Evolutionary conservation across 495 filamentous ascomycete species (phyloP), one percentile per base, ranked within the genome.

Genomic region (Daldinia vernicosa): DNA sequence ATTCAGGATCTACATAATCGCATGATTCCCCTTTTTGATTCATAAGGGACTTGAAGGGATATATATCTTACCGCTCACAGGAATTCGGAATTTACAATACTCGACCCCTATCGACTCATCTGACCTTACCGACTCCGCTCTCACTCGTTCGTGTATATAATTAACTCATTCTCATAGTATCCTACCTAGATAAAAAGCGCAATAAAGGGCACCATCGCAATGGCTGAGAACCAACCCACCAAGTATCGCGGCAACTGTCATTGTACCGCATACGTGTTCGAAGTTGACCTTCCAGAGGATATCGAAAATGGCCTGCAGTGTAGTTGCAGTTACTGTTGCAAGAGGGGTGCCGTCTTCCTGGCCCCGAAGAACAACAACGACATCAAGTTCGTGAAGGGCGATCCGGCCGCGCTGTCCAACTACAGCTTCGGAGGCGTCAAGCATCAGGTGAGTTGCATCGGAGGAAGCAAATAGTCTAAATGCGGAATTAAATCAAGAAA

Each of bases 201-300:
- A 19, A 14, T 3, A 35, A n/a, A n/a, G 3, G 8, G 32, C 6
- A 4, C 4, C 17, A 22, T n/a, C 9, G 30, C 24, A 40, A 72
- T 72, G 70, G 39, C 59, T 2, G 65, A 65, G 12, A 35, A 69
- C 7, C 47, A 50, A 1, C 32, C 19, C 7, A 27, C 35, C 14
- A 63, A 50, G 4, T 72, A 75, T 33, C 71, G 63, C 24, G 74
- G 60, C 7, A 80, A 80, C 58, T 80, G 78, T 60, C 78, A 80
- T 55, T 80, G 78, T 69, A 71, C 72, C 14, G 47, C 66, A 0
- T 77, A 75, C 35, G 62, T 77, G 1, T 80, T 74, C 43, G 69
- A 77, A 27, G 40, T 78, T 22, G 27, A 40, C 7, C 32, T 66
- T 4, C 73, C 71, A 0, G 61, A 61, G 11, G 22, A 27, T 26